Percentiles rank a stretch among this genome's conserved stretches.
Conservation (phyloP, 2,329 filamentous ascomycete genomes). For the Nigrospora osmanthi region DNA sequence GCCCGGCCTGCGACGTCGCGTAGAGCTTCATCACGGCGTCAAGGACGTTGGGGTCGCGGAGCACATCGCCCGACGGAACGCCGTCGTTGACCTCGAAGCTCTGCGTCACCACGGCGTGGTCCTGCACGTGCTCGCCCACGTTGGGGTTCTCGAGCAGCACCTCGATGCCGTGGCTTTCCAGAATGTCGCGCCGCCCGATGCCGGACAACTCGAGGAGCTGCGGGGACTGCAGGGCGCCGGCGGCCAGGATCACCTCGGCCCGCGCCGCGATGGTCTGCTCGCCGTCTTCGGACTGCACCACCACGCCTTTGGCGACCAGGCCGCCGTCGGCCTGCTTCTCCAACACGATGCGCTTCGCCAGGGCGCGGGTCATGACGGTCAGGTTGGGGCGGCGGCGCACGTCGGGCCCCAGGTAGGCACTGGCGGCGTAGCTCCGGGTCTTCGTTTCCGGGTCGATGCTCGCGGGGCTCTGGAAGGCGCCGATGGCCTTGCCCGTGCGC, state of each 20-base stretch:
- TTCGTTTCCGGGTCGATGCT: constrained; percentile 22
- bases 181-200: constrained; percentile 29
- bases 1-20: constrained; percentile 21
- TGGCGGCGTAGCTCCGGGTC: constrained; percentile 22
- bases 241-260: constrained; percentile 32
- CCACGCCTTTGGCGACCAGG: constrained; percentile 24
- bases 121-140: constrained; percentile 38
- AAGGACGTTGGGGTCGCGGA: constrained; percentile 25
- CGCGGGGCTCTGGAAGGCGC: constrained; percentile 23
- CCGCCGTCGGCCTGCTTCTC: constrained; percentile 11
- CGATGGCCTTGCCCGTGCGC: constrained; percentile 18
- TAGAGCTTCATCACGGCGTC: constrained; percentile 25
- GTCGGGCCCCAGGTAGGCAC: constrained; percentile 23
- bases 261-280: constrained; percentile 6
- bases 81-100: constrained; percentile 32
- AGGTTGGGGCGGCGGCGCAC: constrained; percentile 24
- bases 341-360: constrained; percentile 24
- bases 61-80: constrained; percentile 25
- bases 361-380: constrained; percentile 22
- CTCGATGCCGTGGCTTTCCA: constrained; percentile 28
- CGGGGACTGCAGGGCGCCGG: constrained; percentile 28
- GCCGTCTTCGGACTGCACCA: constrained; percentile 14
- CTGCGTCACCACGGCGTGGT: constrained; percentile 30
- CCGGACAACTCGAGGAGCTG: constrained; percentile 26
- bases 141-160: constrained; percentile 31